Evolutionary conservation across 164 flowering plant species (phyloP).

Genomic region (Chimonanthus praecox): DNA sequence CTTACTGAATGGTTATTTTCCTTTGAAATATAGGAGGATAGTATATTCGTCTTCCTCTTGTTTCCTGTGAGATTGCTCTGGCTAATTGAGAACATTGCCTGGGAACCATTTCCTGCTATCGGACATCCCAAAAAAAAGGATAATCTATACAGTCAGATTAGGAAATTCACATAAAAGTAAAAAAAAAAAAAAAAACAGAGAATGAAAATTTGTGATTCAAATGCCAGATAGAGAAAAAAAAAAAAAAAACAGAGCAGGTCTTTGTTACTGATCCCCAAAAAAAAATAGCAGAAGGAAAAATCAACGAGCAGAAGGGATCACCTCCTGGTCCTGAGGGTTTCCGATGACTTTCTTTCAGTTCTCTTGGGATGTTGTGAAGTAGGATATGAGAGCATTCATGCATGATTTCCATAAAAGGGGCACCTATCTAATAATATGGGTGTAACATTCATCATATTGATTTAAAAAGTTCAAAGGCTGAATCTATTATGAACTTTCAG

Average conservation of each 20-base stretch:
- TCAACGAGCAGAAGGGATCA: neutral
- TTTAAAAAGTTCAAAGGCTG: too few species aligned
- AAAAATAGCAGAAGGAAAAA: neutral
- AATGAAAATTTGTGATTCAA: neutral
- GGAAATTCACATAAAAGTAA: neutral
- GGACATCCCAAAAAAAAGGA: neutral
- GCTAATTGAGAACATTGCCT: constrained; percentile 69
- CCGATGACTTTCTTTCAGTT: too few species aligned
- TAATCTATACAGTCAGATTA: neutral
- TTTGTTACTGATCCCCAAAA: neutral
- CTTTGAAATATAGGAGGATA: constrained; percentile 50
- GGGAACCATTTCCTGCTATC: constrained; percentile 49
- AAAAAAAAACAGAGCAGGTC: neutral
- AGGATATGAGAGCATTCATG: too few species aligned
- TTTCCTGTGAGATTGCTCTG: constrained; percentile 80
- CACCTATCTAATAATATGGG: too few species aligned
- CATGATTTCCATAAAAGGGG: too few species aligned
- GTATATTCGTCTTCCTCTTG: constrained; percentile 55
- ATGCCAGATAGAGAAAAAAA: neutral
- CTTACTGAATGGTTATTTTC: constrained; percentile 29
- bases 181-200: neutral
- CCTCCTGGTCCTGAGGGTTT: too few species aligned
- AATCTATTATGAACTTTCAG: too few species aligned
- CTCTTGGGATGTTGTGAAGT: too few species aligned
- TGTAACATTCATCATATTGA: too few species aligned